Conservation (phyloP, 306 rosid species). For the Luffa aegyptiaca region DNA sequence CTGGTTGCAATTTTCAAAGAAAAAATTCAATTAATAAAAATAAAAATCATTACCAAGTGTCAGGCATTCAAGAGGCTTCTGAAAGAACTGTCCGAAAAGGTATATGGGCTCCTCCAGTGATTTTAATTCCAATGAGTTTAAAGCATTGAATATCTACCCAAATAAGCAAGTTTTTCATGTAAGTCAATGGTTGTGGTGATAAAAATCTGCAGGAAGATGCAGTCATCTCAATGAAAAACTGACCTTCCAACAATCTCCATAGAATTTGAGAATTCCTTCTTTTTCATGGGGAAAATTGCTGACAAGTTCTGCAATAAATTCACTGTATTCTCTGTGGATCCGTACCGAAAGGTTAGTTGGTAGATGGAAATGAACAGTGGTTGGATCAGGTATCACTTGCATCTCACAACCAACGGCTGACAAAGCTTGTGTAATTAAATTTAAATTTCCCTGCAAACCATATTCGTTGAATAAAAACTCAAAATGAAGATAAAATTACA, state of each 20-base stretch:
- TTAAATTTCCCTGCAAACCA: slow-evolving; percentile 82
- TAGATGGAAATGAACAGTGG: slow-evolving; percentile 91
- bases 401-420: slow-evolving; percentile 86
- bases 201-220: slow-evolving; percentile 28
- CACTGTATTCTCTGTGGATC: slow-evolving; percentile 68
- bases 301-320: slow-evolving; percentile 61
- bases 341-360: slow-evolving; percentile 63
- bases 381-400: slow-evolving; percentile 89
- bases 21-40: background rate
- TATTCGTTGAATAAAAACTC: slow-evolving; percentile 10
- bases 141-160: slow-evolving; percentile 73
- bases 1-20: background rate
- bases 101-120: slow-evolving; percentile 96
- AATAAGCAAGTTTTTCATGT: slow-evolving; percentile 16
- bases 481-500: background rate
- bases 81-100: slow-evolving; percentile 89
- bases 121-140: slow-evolving; percentile 89
- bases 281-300: slow-evolving; percentile 71
- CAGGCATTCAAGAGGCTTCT: slow-evolving; percentile 80
- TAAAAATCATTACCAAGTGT: slow-evolving; percentile 62
- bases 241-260: slow-evolving; percentile 94
- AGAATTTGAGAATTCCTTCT: slow-evolving; percentile 82
- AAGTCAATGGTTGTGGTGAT: slow-evolving; percentile 18
- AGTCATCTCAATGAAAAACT: slow-evolving; percentile 30
- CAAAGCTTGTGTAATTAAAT: slow-evolving; percentile 92